Conservation (phyloP, 1,284 basidiomycete genomes). For the Exobasidium cylindrosporum region DNA sequence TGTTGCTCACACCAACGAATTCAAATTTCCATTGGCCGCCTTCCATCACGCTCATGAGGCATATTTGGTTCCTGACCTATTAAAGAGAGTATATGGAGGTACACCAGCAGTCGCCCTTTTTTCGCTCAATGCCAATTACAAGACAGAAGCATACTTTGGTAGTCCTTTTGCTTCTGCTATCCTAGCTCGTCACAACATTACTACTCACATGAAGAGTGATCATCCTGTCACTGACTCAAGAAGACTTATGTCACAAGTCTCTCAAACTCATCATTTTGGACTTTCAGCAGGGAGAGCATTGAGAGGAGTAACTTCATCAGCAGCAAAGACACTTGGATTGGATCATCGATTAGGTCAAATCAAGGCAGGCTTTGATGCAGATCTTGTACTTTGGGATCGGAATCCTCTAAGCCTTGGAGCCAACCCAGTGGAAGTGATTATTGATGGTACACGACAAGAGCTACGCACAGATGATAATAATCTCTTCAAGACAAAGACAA, state of each 20-base stretch:
- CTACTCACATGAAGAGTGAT: conserved; percentile 69
- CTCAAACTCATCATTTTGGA: conserved; percentile 75
- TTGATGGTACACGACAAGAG: conserved; percentile 62
- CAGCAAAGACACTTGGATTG: conserved; percentile 72
- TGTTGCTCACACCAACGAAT: conserved; percentile 71
- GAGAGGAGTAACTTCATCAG: conserved; percentile 71
- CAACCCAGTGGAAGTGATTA: conserved; percentile 62
- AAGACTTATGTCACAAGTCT: conserved; percentile 76
- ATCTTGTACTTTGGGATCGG: conserved; percentile 84
- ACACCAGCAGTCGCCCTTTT: conserved; percentile 73
- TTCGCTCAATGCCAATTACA: conserved; percentile 70
- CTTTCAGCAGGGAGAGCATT: conserved; percentile 61
- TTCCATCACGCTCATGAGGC: conserved; percentile 86
- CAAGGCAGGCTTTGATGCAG: conserved; percentile 64
- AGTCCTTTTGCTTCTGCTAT: conserved; percentile 78
- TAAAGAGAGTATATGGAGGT: conserved; percentile 67
- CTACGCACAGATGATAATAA: conserved; percentile 16
- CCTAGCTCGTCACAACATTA: conserved; percentile 66
- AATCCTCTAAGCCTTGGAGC: conserved; percentile 69
- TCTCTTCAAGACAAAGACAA: background rate
- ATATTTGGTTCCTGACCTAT: conserved; percentile 73
- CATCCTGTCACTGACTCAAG: conserved; percentile 73
- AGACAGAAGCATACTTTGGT: conserved; percentile 78
- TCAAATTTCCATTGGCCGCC: conserved; percentile 63
- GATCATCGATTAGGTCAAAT: conserved; percentile 78